These are phyloP conservation scores for Biscogniauxia marginata DNA, from an alignment of 2,329 filamentous ascomycete genomes.

Conservation along the genomic window DNA sequence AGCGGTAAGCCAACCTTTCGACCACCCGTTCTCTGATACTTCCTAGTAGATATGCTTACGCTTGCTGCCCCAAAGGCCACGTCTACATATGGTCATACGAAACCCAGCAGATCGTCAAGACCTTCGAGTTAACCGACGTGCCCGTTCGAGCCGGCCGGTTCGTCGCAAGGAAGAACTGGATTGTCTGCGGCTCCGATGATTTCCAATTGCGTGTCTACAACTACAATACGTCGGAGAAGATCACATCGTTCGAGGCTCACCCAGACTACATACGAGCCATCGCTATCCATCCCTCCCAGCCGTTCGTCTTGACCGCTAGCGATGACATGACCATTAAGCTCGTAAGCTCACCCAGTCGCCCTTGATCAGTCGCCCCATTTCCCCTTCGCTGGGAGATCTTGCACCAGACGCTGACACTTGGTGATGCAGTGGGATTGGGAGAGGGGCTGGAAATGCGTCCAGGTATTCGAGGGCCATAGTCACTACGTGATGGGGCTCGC, in stretches of 20 bases:
- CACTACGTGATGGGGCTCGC: conserved; percentile 96
- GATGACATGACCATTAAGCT: conserved; percentile 99
- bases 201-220: conserved; percentile 91
- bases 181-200: conserved; percentile 91
- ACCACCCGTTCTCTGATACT: neutral
- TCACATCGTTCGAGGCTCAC: conserved; percentile 94
- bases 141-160: conserved; percentile 96
- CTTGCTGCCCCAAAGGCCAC: conserved; percentile 61
- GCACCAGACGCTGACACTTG: neutral
- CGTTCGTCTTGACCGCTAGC: conserved; percentile 91
- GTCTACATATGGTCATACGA: conserved; percentile 99
- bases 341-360: neutral
- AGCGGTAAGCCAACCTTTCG: conserved; percentile 62
- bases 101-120: conserved; percentile 95
- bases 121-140: conserved; percentile 97
- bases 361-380: conserved; percentile 1
- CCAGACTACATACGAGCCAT: conserved; percentile 98
- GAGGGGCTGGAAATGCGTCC: conserved; percentile 95
- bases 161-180: conserved; percentile 98
- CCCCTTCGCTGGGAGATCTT: conserved; percentile 1
- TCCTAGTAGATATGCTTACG: conserved; percentile 8
- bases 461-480: conserved; percentile 92
- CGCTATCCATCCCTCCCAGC: conserved; percentile 90
- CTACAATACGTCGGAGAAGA: conserved; percentile 99
- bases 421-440: conserved; percentile 83